phyloP scores from a whole-genome alignment of 352 stramenopile species.

The Globisporangium takayamanum region DNA sequence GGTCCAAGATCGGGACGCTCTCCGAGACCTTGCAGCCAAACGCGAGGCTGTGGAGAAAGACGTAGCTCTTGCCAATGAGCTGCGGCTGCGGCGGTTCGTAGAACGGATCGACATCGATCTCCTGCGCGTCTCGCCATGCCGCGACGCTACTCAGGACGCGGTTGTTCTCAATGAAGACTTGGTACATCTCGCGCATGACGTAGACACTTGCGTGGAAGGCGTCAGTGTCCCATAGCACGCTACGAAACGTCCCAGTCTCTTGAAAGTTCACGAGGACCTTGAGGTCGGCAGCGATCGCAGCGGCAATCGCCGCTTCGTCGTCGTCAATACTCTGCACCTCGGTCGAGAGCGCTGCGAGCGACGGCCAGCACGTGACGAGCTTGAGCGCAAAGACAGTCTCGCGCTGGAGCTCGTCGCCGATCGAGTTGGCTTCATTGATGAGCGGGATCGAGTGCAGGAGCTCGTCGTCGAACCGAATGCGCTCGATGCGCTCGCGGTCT shows the following conservation, averaged over 20 bases:
- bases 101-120: conserved; percentile 62
- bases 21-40: conserved; percentile 64
- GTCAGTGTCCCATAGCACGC: conserved; percentile 73
- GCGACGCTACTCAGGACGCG: conserved; percentile 29
- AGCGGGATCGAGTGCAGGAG: conserved; percentile 72
- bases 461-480: conserved; percentile 72
- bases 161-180: conserved; percentile 75
- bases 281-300: conserved; percentile 52
- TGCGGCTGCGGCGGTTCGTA: conserved; percentile 61
- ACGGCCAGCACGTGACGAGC: conserved; percentile 44
- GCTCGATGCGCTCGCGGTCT: conserved; percentile 64
- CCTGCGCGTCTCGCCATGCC: conserved; percentile 27
- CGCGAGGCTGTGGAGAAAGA: conserved; percentile 55
- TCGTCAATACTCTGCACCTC: conserved; percentile 34
- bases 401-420: conserved; percentile 74
- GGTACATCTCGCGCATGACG: conserved; percentile 86
- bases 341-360: conserved; percentile 19
- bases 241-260: conserved; percentile 65
- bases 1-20: conserved; percentile 50
- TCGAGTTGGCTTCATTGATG: conserved; percentile 84
- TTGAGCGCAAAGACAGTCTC: conserved; percentile 60
- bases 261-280: conserved; percentile 78
- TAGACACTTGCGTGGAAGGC: conserved; percentile 77
- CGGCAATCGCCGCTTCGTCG: conserved; percentile 41
- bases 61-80: conserved; percentile 65